Evolutionary conservation across 2,329 filamentous ascomycete genomes (phyloP).

Genomic region (Talaromyces islandicus): DNA sequence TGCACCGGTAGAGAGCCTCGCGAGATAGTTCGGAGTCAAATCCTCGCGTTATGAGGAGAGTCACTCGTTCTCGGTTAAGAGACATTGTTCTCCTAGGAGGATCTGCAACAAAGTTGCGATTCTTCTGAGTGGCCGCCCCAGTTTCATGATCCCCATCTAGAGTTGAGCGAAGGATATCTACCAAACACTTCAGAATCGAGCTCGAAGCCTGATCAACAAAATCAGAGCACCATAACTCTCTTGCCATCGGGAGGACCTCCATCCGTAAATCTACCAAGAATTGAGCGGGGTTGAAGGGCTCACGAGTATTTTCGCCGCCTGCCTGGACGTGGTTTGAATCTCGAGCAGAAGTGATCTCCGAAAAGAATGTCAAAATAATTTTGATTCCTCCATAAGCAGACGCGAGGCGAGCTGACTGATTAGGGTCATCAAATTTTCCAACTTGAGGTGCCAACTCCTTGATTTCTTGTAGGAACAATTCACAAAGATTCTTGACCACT

Average conservation of each 20-base stretch:
- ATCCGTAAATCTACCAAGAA: constrained; percentile 82
- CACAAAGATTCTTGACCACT: constrained; percentile 65
- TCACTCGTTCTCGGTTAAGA: constrained; percentile 44
- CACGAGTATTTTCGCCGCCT: constrained; percentile 35
- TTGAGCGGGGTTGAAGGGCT: constrained; percentile 64
- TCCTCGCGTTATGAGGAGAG: constrained; percentile 39
- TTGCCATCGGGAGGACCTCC: constrained; percentile 69
- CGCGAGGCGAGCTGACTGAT: constrained; percentile 38
- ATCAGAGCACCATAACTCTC: constrained; percentile 76
- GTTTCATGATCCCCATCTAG: constrained; percentile 71
- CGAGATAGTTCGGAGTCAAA: constrained; percentile 59
- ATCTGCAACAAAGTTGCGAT: constrained; percentile 50
- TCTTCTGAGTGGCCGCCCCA: constrained; percentile 52
- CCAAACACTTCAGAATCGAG: constrained; percentile 68
- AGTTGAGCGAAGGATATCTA: constrained; percentile 77
- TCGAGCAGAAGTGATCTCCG: constrained; percentile 67
- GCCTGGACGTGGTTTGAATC: constrained; percentile 63
- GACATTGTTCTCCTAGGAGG: constrained; percentile 48
- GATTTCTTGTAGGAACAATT: constrained; percentile 59
- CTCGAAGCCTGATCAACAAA: constrained; percentile 76
- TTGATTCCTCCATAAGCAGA: constrained; percentile 61
- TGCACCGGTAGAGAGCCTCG: constrained; percentile 79
- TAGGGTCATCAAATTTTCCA: constrained; percentile 33
- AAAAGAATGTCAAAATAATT: constrained; percentile 78
- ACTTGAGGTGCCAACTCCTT: constrained; percentile 41